Conservation (phyloP, 73 alveolate genomes). For the Tetrahymena elliotti region DNA sequence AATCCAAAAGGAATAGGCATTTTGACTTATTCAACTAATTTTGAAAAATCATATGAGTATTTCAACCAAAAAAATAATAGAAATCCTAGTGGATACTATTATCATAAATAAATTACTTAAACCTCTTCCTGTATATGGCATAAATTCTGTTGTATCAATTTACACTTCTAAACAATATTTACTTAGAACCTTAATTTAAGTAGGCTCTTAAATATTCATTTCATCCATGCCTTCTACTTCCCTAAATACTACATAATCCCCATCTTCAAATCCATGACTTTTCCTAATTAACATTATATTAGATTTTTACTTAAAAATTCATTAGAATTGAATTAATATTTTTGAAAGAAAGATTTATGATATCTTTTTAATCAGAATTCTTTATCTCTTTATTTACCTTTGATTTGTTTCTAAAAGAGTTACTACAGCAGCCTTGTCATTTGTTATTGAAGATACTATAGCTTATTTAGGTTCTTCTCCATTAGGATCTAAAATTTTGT, state of each 20-base stretch:
- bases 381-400: neutral
- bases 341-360: neutral
- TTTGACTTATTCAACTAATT: slow-evolving; percentile 55
- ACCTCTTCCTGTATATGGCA: slow-evolving; percentile 67
- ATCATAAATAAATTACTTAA: neutral
- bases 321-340: too few relatives aligned
- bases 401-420: slow-evolving; percentile 64
- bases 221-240: slow-evolving; percentile 99
- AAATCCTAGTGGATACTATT: too few relatives aligned
- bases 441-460: slow-evolving; percentile 68
- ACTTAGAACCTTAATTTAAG: slow-evolving; percentile 55
- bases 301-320: too few relatives aligned
- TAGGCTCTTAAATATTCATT: slow-evolving; percentile 80
- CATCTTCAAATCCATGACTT: slow-evolving; percentile 90
- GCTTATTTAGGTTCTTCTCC: slow-evolving; percentile 96
- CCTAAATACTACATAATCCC: slow-evolving; percentile 86
- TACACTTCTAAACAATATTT: slow-evolving; percentile 55
- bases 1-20: slow-evolving; percentile 28
- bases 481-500: slow-evolving; percentile 64
- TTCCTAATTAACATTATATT: slow-evolving; percentile 32
- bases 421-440: slow-evolving; percentile 66
- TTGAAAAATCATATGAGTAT: neutral
- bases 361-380: neutral
- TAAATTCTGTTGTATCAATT: slow-evolving; percentile 57
- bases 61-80: too few relatives aligned